These are phyloP conservation scores for Malus asiatica DNA, from an alignment of 306 rosid species.

Conservation along the genomic window DNA sequence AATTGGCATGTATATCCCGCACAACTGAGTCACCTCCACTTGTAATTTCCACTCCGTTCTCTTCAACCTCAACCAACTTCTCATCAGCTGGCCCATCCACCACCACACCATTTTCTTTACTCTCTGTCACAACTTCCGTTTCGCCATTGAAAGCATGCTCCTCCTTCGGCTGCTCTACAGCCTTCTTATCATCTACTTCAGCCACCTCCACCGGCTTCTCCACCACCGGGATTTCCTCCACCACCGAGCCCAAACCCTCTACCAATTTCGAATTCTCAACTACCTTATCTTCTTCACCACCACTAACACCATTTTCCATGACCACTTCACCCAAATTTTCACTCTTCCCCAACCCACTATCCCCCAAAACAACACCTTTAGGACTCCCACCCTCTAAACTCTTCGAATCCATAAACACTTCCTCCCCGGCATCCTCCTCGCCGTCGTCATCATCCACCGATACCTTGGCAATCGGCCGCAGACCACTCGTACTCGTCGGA, in stretches of 20 bases:
- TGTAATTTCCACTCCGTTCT: constrained; percentile 8
- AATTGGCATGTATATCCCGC: constrained; percentile 21
- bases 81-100: neutral
- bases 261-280: constrained; percentile 11
- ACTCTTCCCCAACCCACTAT: neutral
- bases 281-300: constrained; percentile 10
- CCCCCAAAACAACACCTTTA: constrained; percentile 13
- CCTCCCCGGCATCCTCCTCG: constrained; percentile 10
- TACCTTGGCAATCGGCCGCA: constrained; percentile 48
- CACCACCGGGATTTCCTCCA: constrained; percentile 10
- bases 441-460: constrained; percentile 40
- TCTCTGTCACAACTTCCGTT: constrained; percentile 1
- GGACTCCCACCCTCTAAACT: constrained; percentile 17
- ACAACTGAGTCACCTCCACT: constrained; percentile 33
- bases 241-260: constrained; percentile 10
- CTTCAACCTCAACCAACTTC: constrained; percentile 18
- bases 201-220: constrained; percentile 16
- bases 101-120: constrained; percentile 13
- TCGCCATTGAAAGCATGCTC: constrained; percentile 5
- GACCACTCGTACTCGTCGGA: constrained; percentile 17
- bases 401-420: neutral
- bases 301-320: constrained; percentile 33
- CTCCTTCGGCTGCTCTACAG: constrained; percentile 17
- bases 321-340: constrained; percentile 11
- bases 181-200: constrained; percentile 16